A percentile compares a stretch with the other conserved stretches of the same genome.
phyloP scores from a whole-genome alignment of 345 rosid genomes.

The Salix viminalis region DNA sequence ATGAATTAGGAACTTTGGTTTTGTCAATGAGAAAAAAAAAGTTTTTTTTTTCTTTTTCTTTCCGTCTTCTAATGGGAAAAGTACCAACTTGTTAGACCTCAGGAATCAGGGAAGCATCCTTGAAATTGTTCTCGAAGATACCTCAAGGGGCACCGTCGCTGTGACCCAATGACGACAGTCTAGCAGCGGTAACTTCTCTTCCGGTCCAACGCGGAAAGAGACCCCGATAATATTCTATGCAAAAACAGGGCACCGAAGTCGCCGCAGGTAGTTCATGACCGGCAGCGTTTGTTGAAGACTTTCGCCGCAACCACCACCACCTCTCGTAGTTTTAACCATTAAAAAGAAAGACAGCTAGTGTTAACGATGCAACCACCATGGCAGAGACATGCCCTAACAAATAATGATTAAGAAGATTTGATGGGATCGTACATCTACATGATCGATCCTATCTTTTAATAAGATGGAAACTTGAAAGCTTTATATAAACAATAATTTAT shows the following conservation, averaged over 20 bases:
- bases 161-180: neutral
- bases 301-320: neutral
- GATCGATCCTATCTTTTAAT: neutral
- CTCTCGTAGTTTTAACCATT: too few species aligned
- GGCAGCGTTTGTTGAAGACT: neutral
- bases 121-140: constrained; percentile 1
- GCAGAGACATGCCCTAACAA: neutral
- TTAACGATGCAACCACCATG: neutral
- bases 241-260: neutral
- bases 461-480: neutral
- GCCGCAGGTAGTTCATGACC: neutral
- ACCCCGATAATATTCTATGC: neutral
- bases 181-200: neutral
- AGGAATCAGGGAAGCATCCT: constrained; percentile 5
- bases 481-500: neutral
- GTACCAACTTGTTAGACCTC: neutral
- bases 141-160: neutral
- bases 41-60: neutral
- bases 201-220: neutral
- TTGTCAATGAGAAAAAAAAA: too few species aligned
- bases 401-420: neutral
- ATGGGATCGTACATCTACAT: neutral
- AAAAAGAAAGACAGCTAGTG: neutral
- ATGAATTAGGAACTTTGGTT: too few species aligned
- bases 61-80: neutral